Conservation (phyloP, 202 grass and related monocot species). For the Bolboschoenoplectus hybrid region DNA sequence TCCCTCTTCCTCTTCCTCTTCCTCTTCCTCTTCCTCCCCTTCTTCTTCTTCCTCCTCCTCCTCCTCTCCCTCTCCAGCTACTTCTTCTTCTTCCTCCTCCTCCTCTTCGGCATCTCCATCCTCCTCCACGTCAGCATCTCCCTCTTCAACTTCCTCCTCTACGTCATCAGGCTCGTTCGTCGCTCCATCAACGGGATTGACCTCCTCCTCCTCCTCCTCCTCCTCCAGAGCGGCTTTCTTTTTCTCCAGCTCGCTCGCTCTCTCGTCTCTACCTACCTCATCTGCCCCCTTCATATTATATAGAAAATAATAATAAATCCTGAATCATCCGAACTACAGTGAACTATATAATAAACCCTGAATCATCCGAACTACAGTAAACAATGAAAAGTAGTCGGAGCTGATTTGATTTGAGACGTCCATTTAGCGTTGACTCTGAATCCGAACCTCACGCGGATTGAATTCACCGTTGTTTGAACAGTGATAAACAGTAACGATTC, state of each 20-base stretch:
- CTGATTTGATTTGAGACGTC: too few species aligned
- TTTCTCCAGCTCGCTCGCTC: slow-evolving; percentile 2
- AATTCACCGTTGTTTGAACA: too few species aligned
- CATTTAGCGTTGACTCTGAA: too few species aligned
- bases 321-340: too few species aligned
- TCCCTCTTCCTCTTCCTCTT: neutral
- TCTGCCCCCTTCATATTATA: slow-evolving; percentile 15
- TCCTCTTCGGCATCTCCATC: neutral
- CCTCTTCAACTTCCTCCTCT: slow-evolving; percentile 17
- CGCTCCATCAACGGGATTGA: neutral
- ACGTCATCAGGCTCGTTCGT: neutral
- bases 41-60: neutral
- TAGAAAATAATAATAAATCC: too few species aligned
- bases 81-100: neutral
- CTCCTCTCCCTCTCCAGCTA: too few species aligned
- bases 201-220: slow-evolving; percentile 6
- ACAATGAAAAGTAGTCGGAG: too few species aligned
- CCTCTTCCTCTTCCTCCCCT: neutral
- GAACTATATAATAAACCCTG: too few species aligned
- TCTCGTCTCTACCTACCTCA: slow-evolving; percentile 9
- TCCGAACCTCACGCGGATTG: too few species aligned
- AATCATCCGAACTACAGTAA: too few species aligned
- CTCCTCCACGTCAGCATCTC: neutral
- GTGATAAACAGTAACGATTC: too few species aligned
- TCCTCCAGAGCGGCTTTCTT: slow-evolving; percentile 16